A percentile compares a stretch with the other conserved stretches of the same genome.
Evolutionary conservation across 805 yeast genomes (phyloP).

Genomic region (Candida boleticola): DNA sequence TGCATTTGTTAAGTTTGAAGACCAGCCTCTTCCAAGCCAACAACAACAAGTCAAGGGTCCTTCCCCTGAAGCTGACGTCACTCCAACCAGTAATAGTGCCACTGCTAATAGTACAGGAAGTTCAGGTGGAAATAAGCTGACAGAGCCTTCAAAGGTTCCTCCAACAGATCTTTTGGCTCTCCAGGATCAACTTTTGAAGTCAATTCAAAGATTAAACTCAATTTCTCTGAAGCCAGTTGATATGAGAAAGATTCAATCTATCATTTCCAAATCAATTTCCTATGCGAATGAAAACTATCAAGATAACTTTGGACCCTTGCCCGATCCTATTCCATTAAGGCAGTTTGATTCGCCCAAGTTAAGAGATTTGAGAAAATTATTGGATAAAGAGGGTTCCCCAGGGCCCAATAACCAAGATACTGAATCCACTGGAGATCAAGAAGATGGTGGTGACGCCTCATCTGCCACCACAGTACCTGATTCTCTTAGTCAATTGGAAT

Average conservation of each 20-base stretch:
- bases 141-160: conserved; percentile 10
- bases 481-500: conserved; percentile 44
- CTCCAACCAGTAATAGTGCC: conserved; percentile 6
- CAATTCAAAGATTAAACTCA: conserved; percentile 15
- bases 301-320: conserved; percentile 68
- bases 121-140: neutral
- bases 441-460: conserved; percentile 5
- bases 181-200: conserved; percentile 17
- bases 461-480: conserved; percentile 15
- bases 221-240: conserved; percentile 21
- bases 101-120: neutral
- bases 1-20: conserved; percentile 74
- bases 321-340: conserved; percentile 66
- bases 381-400: conserved; percentile 32
- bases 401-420: neutral
- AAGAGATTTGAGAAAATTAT: conserved; percentile 75
- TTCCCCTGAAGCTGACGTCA: conserved; percentile 10
- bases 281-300: conserved; percentile 47
- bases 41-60: conserved; percentile 5
- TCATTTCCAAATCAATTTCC: conserved; percentile 36
- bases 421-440: conserved; percentile 2
- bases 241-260: conserved; percentile 39
- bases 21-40: conserved; percentile 25
- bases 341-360: conserved; percentile 85
- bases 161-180: conserved; percentile 25